Evolutionary conservation across 306 rosid genomes (phyloP).

Genomic region (Canavalia ensiformis): DNA sequence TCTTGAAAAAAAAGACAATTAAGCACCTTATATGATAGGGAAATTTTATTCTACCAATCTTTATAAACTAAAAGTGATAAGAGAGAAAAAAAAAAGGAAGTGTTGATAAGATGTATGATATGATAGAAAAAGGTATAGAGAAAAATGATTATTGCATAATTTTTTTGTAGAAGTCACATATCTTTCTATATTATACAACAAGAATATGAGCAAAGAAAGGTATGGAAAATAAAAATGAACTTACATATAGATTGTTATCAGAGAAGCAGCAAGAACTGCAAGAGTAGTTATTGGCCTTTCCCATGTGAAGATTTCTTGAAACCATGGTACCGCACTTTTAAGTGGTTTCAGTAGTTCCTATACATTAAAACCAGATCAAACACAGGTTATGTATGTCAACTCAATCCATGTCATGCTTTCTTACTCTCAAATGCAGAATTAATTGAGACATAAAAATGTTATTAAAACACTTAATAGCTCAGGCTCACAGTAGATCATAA

Average conservation of each 20-base stretch:
- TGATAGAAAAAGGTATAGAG: no score
- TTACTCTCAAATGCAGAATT: constrained; percentile 30
- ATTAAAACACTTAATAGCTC: not conserved
- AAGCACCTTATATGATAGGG: no score
- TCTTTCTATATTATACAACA: not conserved
- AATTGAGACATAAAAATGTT: not conserved
- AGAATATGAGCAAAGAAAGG: not conserved
- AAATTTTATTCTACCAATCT: no score
- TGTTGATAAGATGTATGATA: no score
- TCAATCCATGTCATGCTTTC: constrained; percentile 33
- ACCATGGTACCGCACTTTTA: constrained; percentile 55
- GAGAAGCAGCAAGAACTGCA: constrained; percentile 55
- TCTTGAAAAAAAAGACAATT: no score
- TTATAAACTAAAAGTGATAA: no score
- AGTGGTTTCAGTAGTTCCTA: constrained; percentile 86
- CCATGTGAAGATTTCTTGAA: constrained; percentile 74
- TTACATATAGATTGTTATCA: constrained; percentile 78
- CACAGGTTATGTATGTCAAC: constrained; percentile 2
- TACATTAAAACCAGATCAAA: constrained; percentile 30
- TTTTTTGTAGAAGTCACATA: no score
- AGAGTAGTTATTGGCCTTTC: constrained; percentile 72
- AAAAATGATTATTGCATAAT: no score
- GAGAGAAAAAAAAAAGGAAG: no score
- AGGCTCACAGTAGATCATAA: not conserved
- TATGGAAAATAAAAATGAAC: not conserved